phyloP scores from a whole-genome alignment of 2,329 filamentous ascomycete genomes.

The Fusarium coicis region DNA sequence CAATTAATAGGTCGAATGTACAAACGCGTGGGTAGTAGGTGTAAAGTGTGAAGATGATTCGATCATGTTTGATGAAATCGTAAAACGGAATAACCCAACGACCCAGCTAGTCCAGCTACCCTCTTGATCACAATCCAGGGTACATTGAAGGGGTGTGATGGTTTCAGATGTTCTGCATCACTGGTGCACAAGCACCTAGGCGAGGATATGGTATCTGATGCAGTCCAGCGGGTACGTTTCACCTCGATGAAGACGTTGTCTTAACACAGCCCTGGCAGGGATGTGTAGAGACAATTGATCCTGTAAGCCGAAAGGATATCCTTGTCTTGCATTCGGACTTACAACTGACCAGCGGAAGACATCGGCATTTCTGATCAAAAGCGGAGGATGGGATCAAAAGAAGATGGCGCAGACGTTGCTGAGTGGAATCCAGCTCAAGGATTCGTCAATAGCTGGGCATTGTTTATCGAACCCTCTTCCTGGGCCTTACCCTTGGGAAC shows the following conservation, averaged over 20 bases:
- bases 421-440: conserved; percentile 11
- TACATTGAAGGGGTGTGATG: conserved; percentile 35
- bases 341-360: conserved; percentile 28
- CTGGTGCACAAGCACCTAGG: conserved; percentile 49
- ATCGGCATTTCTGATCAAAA: conserved; percentile 15
- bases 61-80: conserved; percentile 21
- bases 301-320: conserved; percentile 28
- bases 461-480: conserved; percentile 32
- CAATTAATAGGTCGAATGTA: background rate
- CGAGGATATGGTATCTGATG: conserved; percentile 51
- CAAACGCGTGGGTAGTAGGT: background rate
- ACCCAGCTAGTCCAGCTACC: conserved; percentile 13
- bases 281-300: conserved; percentile 35
- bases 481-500: conserved; percentile 20
- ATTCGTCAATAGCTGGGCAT: conserved; percentile 31
- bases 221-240: conserved; percentile 64
- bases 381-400: conserved; percentile 8
- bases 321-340: conserved; percentile 32
- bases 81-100: conserved; percentile 18
- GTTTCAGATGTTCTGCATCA: conserved; percentile 42
- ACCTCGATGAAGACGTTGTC: conserved; percentile 50
- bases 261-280: conserved; percentile 43
- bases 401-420: conserved; percentile 15
- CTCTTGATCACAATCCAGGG: conserved; percentile 10
- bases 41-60: conserved; percentile 26